Evolutionary conservation across 192 early-diverging fungal genomes (phyloP), one percentile per base, ranked within the genome.

Genomic region (Kappamyces sp.): DNA sequence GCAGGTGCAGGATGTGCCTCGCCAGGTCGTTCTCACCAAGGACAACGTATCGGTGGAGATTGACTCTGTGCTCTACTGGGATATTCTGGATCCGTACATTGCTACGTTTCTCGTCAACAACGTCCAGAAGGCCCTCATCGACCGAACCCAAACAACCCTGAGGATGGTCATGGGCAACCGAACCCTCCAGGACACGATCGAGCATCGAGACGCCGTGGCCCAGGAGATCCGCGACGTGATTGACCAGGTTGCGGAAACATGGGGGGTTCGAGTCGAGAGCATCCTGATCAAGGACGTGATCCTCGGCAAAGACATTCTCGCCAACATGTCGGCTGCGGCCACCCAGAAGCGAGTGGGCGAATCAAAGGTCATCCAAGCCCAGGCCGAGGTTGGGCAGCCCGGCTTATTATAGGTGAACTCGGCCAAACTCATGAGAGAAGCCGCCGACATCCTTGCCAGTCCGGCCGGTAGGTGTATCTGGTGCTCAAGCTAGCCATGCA

Each of bases 131-230:
- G 91, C 91, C 2, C 71, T 96, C 47, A 67, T 84, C 39, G 93
- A 96, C 67, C 79, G 91, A 54, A 92, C 93, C 2, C 88, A 91
- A 65, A 94, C 93, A n/a, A 94, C 92, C 0, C 66, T 96, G 35
- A 76, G 93, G 6, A 86, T 90, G 29, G 87, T 90, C 46, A 62
- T 94, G 8, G 92, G 91, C 40, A 78, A 83, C 14, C 84, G 86
- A 12, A 86, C 85, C 2, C 71, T 96, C 22, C 93, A 96, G 70
- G 91, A 92, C 30, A 70, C 78, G 62, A 86, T 96, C 49, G 93
- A 96, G 69, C 88, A 93, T 68, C 82, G 93, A 14, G 87, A 93
- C 45, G 79, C 81, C 0, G 88, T 96, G 60, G 91, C 91, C 2
- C 80, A 83, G 50, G 90, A 90, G 45, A 93, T 96, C 60, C 78